Evolutionary conservation across 805 yeast species (phyloP).

Genomic region (Schizosaccharomyces osmophilus): DNA sequence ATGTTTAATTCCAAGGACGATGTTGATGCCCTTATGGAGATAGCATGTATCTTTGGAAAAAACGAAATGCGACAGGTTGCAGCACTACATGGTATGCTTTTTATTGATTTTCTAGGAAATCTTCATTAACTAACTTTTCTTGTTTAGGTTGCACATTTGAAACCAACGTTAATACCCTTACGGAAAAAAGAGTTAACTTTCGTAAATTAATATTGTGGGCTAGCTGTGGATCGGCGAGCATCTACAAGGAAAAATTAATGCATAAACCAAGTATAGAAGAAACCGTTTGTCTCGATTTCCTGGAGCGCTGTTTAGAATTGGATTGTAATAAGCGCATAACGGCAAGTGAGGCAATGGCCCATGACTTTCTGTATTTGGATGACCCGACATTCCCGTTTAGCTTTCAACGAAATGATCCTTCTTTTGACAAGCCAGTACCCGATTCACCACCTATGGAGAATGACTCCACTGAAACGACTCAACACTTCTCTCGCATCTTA

Average conservation of each 20-base stretch:
- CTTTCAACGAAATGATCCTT: not conserved
- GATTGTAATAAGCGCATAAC: slow-evolving; percentile 48
- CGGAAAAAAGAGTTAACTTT: slow-evolving; percentile 19
- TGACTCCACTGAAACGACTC: not conserved
- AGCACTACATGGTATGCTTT: slow-evolving; percentile 42
- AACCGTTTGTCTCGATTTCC: slow-evolving; percentile 12
- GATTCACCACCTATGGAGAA: not conserved
- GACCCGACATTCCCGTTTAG: not conserved
- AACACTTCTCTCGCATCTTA: slow-evolving; percentile 1
- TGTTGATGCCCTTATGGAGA: slow-evolving; percentile 68
- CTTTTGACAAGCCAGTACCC: not conserved
- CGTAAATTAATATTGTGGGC: slow-evolving; percentile 22
- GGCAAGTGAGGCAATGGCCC: slow-evolving; percentile 30
- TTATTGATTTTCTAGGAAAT: not conserved
- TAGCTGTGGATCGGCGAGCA: slow-evolving; percentile 3
- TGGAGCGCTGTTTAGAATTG: slow-evolving; percentile 37
- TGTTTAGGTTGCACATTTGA: slow-evolving; percentile 39
- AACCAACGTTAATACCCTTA: slow-evolving; percentile 29
- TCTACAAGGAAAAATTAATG: slow-evolving; percentile 1
- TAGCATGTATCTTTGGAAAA: slow-evolving; percentile 58
- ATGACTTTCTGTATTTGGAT: slow-evolving; percentile 6
- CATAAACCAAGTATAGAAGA: slow-evolving; percentile 7
- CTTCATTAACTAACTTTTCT: not conserved
- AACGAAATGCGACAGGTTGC: slow-evolving; percentile 54
- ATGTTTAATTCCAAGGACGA: slow-evolving; percentile 87